Percentiles rank a stretch among this genome's conserved stretches.
Conservation (phyloP, 495 filamentous ascomycete genomes). For the Penicillium coprophilum region DNA sequence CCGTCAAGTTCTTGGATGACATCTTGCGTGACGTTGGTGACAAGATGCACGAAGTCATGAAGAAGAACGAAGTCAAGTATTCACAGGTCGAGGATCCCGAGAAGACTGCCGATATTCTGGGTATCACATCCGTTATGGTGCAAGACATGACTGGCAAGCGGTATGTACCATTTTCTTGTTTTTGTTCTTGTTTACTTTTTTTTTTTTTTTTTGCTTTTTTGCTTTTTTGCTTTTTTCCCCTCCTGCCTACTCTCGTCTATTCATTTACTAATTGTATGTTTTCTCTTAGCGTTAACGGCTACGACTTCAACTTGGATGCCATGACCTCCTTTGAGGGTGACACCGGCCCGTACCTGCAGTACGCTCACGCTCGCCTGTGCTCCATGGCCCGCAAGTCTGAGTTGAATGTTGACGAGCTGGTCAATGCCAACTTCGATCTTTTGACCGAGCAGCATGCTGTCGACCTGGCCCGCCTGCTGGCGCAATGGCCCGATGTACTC, state of each 20-base stretch:
- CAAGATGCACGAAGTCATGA: conserved; percentile 73
- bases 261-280: conserved; percentile 17
- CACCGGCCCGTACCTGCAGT: conserved; percentile 70
- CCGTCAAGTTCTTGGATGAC: conserved; percentile 69
- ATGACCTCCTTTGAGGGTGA: conserved; percentile 72
- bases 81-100: conserved; percentile 62
- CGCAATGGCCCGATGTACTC: conserved; percentile 64
- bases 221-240: too few species aligned
- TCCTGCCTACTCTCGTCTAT: background rate
- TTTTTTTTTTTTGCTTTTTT: too few species aligned
- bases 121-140: conserved; percentile 69
- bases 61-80: conserved; percentile 63
- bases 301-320: conserved; percentile 65
- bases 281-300: conserved; percentile 57
- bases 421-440: conserved; percentile 54
- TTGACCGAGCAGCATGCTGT: conserved; percentile 56
- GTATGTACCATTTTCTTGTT: conserved; percentile 43
- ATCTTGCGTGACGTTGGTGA: conserved; percentile 63
- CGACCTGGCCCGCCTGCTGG: conserved; percentile 58
- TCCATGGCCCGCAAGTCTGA: conserved; percentile 58
- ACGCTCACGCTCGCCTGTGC: conserved; percentile 66
- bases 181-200: too few species aligned
- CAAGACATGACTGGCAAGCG: conserved; percentile 71
- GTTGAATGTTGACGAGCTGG: conserved; percentile 43
- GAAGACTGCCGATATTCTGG: conserved; percentile 54